Evolutionary conservation across 305 asterid species (phyloP).

Genomic region (Fraxinus angustifolia): DNA sequence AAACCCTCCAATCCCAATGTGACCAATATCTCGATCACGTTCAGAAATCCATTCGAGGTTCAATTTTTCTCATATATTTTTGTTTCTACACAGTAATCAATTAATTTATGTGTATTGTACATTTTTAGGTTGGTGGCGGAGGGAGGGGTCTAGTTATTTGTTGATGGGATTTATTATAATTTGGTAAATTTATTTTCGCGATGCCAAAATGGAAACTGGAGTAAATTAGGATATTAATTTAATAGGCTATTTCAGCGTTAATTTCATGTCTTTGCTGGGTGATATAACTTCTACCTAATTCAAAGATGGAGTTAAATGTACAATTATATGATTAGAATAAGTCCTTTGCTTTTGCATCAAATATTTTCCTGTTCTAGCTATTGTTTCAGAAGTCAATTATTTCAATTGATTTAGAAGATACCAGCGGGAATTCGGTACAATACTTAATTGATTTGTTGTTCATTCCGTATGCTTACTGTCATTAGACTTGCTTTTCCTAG

Average conservation of each 20-base stretch:
- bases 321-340: not conserved
- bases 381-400: not conserved
- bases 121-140: constrained; percentile 19
- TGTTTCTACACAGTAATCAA: not conserved
- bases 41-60: constrained; percentile 29
- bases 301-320: not conserved
- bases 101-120: not conserved
- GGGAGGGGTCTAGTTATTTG: not conserved
- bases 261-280: not conserved
- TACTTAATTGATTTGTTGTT: not conserved
- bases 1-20: constrained; percentile 30
- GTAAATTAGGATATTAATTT: not conserved
- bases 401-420: not conserved
- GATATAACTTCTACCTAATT: not conserved
- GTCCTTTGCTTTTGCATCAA: not conserved
- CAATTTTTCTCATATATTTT: constrained; percentile 1
- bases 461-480: not conserved
- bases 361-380: not conserved
- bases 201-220: not conserved
- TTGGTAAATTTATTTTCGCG: not conserved
- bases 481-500: not conserved
- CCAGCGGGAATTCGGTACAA: not conserved
- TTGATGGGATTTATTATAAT: constrained; percentile 27
- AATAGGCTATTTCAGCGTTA: not conserved
- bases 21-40: constrained; percentile 13